Conservation (phyloP, 1,284 basidiomycete genomes). For the Ustilago hordei region DNA sequence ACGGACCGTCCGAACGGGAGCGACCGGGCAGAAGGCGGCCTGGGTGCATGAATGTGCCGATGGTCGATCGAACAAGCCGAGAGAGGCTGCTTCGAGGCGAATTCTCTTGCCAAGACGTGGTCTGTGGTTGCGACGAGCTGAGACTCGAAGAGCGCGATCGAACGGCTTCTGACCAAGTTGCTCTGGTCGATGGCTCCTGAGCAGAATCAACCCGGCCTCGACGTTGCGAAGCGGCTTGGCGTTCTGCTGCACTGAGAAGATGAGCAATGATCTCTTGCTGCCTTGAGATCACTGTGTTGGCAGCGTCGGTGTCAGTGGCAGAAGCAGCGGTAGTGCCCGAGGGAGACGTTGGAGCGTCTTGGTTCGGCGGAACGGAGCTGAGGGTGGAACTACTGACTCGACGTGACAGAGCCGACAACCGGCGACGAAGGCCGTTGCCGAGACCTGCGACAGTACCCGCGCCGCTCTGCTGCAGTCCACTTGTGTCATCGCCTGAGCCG, state of each 20-base stretch:
- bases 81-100: slow-evolving; percentile 23
- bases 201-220: slow-evolving; percentile 15
- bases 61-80: slow-evolving; percentile 34
- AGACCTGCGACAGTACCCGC: slow-evolving; percentile 11
- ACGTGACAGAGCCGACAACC: slow-evolving; percentile 34
- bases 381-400: slow-evolving; percentile 20
- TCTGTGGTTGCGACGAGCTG: slow-evolving; percentile 12
- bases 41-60: slow-evolving; percentile 32
- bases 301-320: not conserved
- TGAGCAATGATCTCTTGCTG: slow-evolving; percentile 44
- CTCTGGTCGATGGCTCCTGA: slow-evolving; percentile 7
- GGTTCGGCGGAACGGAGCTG: not conserved
- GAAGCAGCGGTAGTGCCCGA: not conserved
- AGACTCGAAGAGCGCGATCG: slow-evolving; percentile 10
- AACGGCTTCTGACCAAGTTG: not conserved
- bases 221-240: slow-evolving; percentile 31
- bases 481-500: not conserved
- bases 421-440: slow-evolving; percentile 40
- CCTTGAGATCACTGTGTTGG: slow-evolving; percentile 3
- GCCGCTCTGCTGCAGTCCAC: not conserved
- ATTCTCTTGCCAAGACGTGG: slow-evolving; percentile 9
- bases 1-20: slow-evolving; percentile 5
- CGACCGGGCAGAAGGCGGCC: slow-evolving; percentile 31
- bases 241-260: slow-evolving; percentile 33
- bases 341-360: not conserved